These are phyloP conservation scores for Jimgerdemannia flammicorona DNA, from an alignment of 192 early-diverging fungal genomes.

Conservation along the genomic window DNA sequence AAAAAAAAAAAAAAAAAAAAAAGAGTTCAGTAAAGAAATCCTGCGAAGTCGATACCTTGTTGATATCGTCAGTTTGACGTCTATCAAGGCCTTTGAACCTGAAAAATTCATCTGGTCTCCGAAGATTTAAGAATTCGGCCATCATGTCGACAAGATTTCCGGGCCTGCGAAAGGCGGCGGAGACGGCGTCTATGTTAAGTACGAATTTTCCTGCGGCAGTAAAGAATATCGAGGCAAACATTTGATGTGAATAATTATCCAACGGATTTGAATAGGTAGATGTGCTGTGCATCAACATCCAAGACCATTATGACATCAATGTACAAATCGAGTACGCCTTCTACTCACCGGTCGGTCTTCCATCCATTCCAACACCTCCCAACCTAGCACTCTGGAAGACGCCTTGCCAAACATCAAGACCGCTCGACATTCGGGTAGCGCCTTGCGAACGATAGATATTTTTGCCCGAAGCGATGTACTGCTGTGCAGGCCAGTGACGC, in stretches of 20 bases:
- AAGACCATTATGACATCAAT: too few species aligned
- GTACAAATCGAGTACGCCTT: not conserved
- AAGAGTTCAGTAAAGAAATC: too few species aligned
- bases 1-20: too few species aligned
- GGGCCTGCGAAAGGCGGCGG: not conserved
- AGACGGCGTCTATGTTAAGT: not conserved
- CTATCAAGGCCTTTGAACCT: not conserved
- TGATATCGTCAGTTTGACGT: not conserved
- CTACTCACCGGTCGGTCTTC: too few species aligned
- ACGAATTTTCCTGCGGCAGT: not conserved
- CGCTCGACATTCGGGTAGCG: not conserved
- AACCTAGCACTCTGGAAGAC: not conserved
- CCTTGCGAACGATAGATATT: not conserved
- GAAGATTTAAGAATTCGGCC: not conserved
- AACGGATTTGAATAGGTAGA: too few species aligned
- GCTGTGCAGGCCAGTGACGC: not conserved
- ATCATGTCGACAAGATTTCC: not conserved
- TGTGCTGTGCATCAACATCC: too few species aligned
- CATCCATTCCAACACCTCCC: not conserved
- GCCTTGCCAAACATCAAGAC: not conserved
- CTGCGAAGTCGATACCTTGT: not conserved
- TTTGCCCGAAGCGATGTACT: not conserved
- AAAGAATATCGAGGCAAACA: too few species aligned
- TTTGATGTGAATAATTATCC: too few species aligned
- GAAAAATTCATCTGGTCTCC: not conserved